Evolutionary conservation across 2,329 filamentous ascomycete species (phyloP).

Genomic region (Dothistroma septosporum): DNA sequence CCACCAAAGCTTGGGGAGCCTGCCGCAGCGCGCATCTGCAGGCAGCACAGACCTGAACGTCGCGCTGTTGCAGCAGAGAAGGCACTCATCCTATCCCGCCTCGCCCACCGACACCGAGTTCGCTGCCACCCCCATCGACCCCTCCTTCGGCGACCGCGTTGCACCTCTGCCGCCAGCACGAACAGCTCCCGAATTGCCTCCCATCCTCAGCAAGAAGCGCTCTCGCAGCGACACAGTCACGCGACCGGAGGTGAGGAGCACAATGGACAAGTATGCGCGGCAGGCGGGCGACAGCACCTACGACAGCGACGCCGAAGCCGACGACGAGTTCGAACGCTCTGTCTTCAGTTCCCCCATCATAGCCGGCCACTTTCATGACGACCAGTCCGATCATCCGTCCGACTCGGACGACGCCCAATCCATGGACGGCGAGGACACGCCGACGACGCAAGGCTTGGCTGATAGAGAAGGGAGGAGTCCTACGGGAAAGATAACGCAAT

Average conservation of each 20-base stretch:
- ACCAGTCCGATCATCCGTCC: conserved; percentile 61
- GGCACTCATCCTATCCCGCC: conserved; percentile 20
- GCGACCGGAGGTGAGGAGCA: conserved; percentile 11
- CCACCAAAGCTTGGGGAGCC: neutral
- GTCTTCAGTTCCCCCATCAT: conserved; percentile 62
- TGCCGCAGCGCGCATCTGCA: neutral
- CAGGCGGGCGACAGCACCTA: conserved; percentile 48
- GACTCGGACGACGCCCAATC: conserved; percentile 37
- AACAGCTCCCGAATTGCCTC: conserved; percentile 15
- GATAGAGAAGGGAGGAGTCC: conserved; percentile 50
- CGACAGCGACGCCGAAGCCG: conserved; percentile 72
- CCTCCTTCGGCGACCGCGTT: conserved; percentile 23
- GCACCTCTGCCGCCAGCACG: conserved; percentile 10
- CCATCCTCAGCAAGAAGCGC: conserved; percentile 11
- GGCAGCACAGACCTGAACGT: conserved; percentile 3
- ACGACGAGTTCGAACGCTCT: conserved; percentile 78
- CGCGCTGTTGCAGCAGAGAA: conserved; percentile 15
- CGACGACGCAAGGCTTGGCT: conserved; percentile 55
- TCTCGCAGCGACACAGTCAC: conserved; percentile 17
- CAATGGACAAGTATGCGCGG: conserved; percentile 33
- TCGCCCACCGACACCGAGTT: conserved; percentile 31
- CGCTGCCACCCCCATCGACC: conserved; percentile 31
- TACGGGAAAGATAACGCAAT: conserved; percentile 72
- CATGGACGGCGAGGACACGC: conserved; percentile 61
- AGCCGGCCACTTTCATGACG: conserved; percentile 58